These are phyloP conservation scores for Xylaria sp. DNA, from an alignment of 2,329 filamentous ascomycete species.

Conservation along the genomic window DNA sequence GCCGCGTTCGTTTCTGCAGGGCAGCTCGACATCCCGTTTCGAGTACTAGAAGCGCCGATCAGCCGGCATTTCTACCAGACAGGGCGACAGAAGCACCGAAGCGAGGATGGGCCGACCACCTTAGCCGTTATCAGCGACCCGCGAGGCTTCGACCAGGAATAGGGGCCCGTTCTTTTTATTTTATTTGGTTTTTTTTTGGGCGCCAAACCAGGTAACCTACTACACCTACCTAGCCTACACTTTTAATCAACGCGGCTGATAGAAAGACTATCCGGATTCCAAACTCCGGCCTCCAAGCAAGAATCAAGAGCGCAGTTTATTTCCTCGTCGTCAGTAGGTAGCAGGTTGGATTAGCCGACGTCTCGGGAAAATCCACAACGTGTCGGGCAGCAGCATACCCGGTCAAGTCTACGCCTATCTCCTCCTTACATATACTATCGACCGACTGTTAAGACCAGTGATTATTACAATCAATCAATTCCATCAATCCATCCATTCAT, in stretches of 20 bases:
- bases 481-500: conserved; percentile 13
- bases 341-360: conserved; percentile 23
- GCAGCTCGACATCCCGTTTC: conserved; percentile 21
- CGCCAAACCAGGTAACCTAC: background rate
- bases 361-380: conserved; percentile 19
- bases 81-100: conserved; percentile 8
- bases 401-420: conserved; percentile 8
- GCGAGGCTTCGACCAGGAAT: conserved; percentile 10
- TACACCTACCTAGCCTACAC: no score
- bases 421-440: background rate
- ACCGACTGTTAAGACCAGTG: background rate
- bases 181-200: background rate
- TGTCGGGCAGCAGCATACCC: conserved; percentile 9
- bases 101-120: conserved; percentile 18
- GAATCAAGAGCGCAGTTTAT: background rate
- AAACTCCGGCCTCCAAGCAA: conserved; percentile 5
- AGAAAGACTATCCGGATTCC: conserved; percentile 10
- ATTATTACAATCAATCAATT: conserved; percentile 15
- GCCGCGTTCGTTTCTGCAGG: conserved; percentile 19
- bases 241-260: conserved; percentile 4
- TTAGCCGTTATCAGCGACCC: conserved; percentile 32
- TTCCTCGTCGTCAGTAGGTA: conserved; percentile 4
- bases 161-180: conserved; percentile 7
- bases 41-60: conserved; percentile 26
- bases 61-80: conserved; percentile 19